phyloP scores from a whole-genome alignment of 1,284 basidiomycete species.

The Xanthoconium separans region DNA sequence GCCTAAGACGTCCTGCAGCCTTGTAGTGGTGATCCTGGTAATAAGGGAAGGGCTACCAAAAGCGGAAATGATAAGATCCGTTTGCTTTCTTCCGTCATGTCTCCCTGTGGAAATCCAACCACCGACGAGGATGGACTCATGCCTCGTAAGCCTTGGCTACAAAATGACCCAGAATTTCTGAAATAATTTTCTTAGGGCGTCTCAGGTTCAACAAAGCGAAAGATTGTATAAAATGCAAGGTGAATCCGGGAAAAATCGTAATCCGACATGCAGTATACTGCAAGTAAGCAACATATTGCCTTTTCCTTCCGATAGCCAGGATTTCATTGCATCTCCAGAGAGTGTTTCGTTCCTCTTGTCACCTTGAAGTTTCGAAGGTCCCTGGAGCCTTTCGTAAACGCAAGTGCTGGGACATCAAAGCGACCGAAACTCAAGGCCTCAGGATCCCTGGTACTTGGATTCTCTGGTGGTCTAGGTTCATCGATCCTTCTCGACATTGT shows the following conservation, averaged over 20 bases:
- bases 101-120: slow-evolving; percentile 61
- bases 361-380: slow-evolving; percentile 62
- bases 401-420: slow-evolving; percentile 37
- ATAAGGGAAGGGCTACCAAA: slow-evolving; percentile 8
- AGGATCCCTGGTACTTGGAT: slow-evolving; percentile 64
- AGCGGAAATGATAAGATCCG: slow-evolving; percentile 10
- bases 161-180: background rate
- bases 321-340: slow-evolving; percentile 38
- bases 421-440: slow-evolving; percentile 57
- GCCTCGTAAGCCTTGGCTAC: slow-evolving; percentile 48
- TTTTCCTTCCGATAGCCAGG: background rate
- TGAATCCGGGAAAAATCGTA: slow-evolving; percentile 60
- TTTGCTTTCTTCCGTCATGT: slow-evolving; percentile 17
- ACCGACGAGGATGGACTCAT: slow-evolving; percentile 58
- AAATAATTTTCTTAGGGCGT: slow-evolving; percentile 42
- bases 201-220: slow-evolving; percentile 63
- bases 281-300: slow-evolving; percentile 50
- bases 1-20: no score
- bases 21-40: no score
- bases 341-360: slow-evolving; percentile 65
- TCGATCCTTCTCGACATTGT: slow-evolving; percentile 70
- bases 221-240: slow-evolving; percentile 71
- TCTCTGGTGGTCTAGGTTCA: slow-evolving; percentile 75
- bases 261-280: slow-evolving; percentile 80
- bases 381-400: slow-evolving; percentile 65